Percentiles rank a stretch among this genome's conserved stretches.
Evolutionary conservation across 2,329 filamentous ascomycete species (phyloP).

Genomic region (Westerdykella aurantiaca): DNA sequence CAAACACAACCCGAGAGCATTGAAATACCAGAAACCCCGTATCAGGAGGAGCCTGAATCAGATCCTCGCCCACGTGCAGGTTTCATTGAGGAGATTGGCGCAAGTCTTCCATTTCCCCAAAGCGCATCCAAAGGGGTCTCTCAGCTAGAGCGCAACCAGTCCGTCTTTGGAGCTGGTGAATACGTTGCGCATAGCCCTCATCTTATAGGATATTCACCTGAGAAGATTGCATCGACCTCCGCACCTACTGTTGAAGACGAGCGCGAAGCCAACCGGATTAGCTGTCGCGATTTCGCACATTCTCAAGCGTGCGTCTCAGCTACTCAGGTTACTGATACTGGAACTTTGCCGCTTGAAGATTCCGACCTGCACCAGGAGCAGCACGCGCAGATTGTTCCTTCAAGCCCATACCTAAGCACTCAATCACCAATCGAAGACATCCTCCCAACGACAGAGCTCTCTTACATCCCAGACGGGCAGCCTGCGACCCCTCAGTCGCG

Average conservation of each 20-base stretch:
- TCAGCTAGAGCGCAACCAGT: too few species aligned
- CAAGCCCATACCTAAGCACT: conserved; percentile 11
- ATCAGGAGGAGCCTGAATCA: not conserved
- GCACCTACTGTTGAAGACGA: not conserved
- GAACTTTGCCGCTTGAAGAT: not conserved
- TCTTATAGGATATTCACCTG: not conserved
- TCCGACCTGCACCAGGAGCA: conserved; percentile 11
- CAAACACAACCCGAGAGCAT: not conserved
- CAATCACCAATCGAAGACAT: conserved; percentile 15
- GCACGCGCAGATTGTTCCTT: conserved; percentile 21
- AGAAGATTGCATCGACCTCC: not conserved
- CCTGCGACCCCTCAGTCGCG: conserved; percentile 14
- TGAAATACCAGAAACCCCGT: conserved; percentile 2
- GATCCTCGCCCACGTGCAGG: not conserved
- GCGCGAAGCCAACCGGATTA: not conserved
- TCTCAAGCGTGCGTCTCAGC: not conserved
- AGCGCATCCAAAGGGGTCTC: too few species aligned
- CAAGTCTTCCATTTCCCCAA: too few species aligned
- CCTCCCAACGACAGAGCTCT: conserved; percentile 12
- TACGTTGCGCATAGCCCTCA: not conserved
- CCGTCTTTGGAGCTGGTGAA: not conserved
- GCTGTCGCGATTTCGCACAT: not conserved
- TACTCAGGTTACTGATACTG: not conserved
- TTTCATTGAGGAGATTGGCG: not conserved
- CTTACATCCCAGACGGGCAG: not conserved